Evolutionary conservation across 352 stramenopile genomes (phyloP), one percentile per base, ranked within the genome.

Genomic region (Phytophthora vignae): DNA sequence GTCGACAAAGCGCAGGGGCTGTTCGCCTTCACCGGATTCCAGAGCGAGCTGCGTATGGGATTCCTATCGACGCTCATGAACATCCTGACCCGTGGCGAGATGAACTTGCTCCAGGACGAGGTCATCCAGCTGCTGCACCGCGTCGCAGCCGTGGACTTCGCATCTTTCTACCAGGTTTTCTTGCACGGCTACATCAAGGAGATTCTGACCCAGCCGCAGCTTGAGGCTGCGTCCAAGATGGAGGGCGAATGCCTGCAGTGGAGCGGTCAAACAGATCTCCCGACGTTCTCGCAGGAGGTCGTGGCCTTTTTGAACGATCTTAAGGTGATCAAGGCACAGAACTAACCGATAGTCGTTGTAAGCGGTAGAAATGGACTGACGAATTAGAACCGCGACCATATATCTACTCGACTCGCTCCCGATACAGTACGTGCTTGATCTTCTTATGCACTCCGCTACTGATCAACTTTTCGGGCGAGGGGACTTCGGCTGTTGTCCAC

Each of bases 101-200:
- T 95, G 83, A 93, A 92, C 54, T 36, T 95, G 48, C 79, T 95
- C 21, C 84, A 90, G 42, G 88, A 95, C 25, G 88, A 95, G 66
- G 76, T 90, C 40, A 89, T 92, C 44, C 74, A 81, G 58, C 52
- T 95, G 54, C 76, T 95, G 36, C 82, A 91, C 58, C 85, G 85
- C 31, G 82, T 95, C 17, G 85, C 86, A 3, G 75, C 77, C 6
- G 88, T 90, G n/a, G 83, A 95, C 64, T 92, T 93, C 63, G 60
- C 78, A 29, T 91, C 83, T 8, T 95, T 95, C 71, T 93, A 91
- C 58, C 83, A 92, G 56, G 68, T 82, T 2, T 93, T 92, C 60
- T 59, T 95, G 25, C 71, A 78, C 2, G 55, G 60, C 31, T 93
- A 91, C 67, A 78, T 90, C 22, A 84, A 91, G 58, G 78, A 92